Evolutionary conservation across 225 moss, liverwort and hornwort species (phyloP).

Genomic region (Anthoceros angustus): DNA sequence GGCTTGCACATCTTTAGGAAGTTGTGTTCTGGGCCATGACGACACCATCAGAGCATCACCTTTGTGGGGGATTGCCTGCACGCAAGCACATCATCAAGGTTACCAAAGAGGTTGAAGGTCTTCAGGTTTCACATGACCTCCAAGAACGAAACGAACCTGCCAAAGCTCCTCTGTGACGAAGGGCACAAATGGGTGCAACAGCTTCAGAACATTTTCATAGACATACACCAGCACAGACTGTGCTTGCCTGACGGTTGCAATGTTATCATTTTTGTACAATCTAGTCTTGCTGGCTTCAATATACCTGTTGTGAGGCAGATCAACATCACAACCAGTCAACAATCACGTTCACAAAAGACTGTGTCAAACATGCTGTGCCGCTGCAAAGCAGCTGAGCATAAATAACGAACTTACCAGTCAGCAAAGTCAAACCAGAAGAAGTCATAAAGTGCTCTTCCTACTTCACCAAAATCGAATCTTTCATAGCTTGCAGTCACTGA

Average conservation of each 20-base stretch:
- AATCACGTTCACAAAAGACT: not conserved
- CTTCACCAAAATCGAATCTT: slow-evolving; percentile 57
- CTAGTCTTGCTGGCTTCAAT: slow-evolving; percentile 78
- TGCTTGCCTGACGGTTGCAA: slow-evolving; percentile 19
- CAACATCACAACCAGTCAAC: not conserved
- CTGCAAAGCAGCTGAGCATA: not conserved
- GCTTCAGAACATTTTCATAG: slow-evolving; percentile 45
- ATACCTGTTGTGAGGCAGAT: slow-evolving; percentile 30
- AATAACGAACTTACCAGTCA: slow-evolving; percentile 41
- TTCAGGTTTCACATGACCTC: not conserved
- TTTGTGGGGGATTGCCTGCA: slow-evolving; percentile 74
- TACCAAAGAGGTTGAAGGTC: not conserved
- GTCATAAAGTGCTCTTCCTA: slow-evolving; percentile 61
- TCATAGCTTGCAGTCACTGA: slow-evolving; percentile 56
- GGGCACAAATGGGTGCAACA: slow-evolving; percentile 78
- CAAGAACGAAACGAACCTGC: slow-evolving; percentile 31
- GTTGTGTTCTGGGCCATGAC: slow-evolving; percentile 48
- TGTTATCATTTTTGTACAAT: slow-evolving; percentile 56
- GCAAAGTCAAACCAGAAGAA: slow-evolving; percentile 93
- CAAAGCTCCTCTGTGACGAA: slow-evolving; percentile 86
- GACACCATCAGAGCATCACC: slow-evolving; percentile 56
- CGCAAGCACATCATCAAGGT: not conserved
- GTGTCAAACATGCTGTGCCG: not conserved
- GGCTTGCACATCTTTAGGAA: slow-evolving; percentile 44
- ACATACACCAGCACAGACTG: slow-evolving; percentile 60